phyloP scores from a whole-genome alignment of 805 yeast species.

The Ogataea degrootiae region DNA sequence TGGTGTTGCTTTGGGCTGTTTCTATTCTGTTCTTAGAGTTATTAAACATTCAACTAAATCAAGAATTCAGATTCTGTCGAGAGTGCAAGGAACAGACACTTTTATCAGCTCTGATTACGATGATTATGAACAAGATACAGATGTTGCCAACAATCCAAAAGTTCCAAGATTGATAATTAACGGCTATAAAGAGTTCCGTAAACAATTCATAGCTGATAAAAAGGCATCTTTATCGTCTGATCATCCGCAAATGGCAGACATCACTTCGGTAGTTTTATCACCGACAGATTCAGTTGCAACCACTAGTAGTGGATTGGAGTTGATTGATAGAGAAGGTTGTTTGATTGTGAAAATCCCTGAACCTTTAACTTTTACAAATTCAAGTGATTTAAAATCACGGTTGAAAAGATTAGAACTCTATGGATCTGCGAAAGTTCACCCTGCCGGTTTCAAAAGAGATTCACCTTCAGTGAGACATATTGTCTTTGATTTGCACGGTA shows the following conservation, averaged over 20 bases:
- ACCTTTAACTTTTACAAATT: conserved; percentile 83
- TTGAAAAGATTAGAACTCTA: conserved; percentile 67
- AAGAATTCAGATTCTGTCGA: conserved; percentile 76
- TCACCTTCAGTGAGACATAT: conserved; percentile 47
- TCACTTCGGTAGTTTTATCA: too few relatives aligned
- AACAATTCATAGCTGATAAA: conserved; percentile 12
- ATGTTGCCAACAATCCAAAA: conserved; percentile 1
- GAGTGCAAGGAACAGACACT: conserved; percentile 54
- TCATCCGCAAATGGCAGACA: not conserved
- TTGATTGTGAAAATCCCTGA: conserved; percentile 80
- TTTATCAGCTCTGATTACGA: conserved; percentile 70
- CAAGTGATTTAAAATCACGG: conserved; percentile 67
- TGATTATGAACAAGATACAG: conserved; percentile 9
- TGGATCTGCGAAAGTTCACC: conserved; percentile 72
- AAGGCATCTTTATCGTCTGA: not conserved
- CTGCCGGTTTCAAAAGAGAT: conserved; percentile 38
- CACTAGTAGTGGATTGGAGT: conserved; percentile 13
- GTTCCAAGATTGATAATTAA: conserved; percentile 11
- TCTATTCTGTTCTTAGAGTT: conserved; percentile 73
- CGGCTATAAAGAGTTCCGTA: conserved; percentile 25
- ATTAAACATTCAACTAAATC: conserved; percentile 77
- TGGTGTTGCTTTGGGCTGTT: conserved; percentile 85
- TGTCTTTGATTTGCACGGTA: conserved; percentile 76
- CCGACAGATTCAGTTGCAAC: conserved; percentile 3
- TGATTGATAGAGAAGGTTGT: conserved; percentile 60